phyloP scores from a whole-genome alignment of 805 yeast species.

The Phaffomyces thermotolerans region DNA sequence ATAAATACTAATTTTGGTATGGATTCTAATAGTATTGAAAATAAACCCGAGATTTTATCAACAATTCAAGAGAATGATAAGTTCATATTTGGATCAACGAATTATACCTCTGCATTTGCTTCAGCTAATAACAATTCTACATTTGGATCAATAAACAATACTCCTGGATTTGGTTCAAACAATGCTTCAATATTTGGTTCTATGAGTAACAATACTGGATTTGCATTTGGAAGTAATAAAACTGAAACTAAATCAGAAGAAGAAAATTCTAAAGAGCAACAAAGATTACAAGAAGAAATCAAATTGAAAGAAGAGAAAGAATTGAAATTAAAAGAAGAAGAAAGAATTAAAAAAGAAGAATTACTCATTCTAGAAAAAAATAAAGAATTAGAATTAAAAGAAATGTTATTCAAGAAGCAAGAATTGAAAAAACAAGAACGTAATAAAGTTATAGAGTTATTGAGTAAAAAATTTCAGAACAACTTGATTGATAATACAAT shows the following conservation, averaged over 20 bases:
- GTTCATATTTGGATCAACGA: neutral
- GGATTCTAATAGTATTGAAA: neutral
- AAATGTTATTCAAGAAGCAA: constrained; percentile 12
- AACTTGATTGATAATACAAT: constrained; percentile 15
- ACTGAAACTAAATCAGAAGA: neutral
- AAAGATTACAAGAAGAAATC: constrained; percentile 7
- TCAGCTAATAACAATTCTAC: neutral
- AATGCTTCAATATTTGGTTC: neutral
- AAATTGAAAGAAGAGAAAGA: neutral
- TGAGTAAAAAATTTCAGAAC: neutral
- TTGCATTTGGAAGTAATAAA: neutral
- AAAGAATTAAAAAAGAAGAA: neutral
- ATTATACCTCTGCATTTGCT: too few relatives aligned
- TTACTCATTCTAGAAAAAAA: constrained; percentile 2
- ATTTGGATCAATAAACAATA: neutral
- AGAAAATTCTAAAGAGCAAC: constrained; percentile 1
- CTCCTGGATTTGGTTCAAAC: too few relatives aligned
- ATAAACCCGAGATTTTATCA: too few relatives aligned
- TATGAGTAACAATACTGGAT: neutral
- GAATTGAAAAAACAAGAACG: constrained; percentile 11
- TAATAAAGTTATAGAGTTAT: constrained; percentile 10
- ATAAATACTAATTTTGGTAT: neutral
- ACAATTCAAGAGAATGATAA: too few relatives aligned
- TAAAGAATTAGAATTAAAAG: constrained; percentile 11
- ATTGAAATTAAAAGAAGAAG: neutral